Base-by-base conservation (phyloP, 78 protist genomes). In the Isochrysis galbana region DNA sequence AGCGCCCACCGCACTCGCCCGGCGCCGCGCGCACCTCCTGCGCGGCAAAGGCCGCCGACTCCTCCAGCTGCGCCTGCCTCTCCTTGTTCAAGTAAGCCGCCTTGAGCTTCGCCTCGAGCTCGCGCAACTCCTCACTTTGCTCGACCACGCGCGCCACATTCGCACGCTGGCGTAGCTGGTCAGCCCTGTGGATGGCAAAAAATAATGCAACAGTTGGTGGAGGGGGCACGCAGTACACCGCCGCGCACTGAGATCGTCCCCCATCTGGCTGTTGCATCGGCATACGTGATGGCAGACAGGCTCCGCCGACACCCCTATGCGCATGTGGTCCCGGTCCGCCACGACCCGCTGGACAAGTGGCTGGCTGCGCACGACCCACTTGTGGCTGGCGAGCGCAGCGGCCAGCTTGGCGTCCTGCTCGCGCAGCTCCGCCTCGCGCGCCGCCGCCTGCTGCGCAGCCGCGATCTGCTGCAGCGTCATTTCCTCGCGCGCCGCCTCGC, bases 31-130 rank as follows among this genome's bases (percentile, higher is more conserved):
- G n/a, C n/a, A n/a, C n/a, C n/a, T 21, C 39, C 93, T 26, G 2
- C 4, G 26, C 48, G 21, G 29, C 34, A n/a, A 82, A 19, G 26
- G 17, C 36, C 39, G 36, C 47, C 69, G 54, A 39, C 90, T 91
- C 93, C 36, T 39, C 36, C 42, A 91, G 46, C 90, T 91, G 93
- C 45, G 11, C 67, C 32, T 74, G 29, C 22, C 93, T 45, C 82
- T 91, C 93, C 67, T 82, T 54, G 90, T 82, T 91, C 90, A 91
- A 32, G 90, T 91, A 91, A 51, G 93, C 93, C 29, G 90, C 90
- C 48, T 69, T n/a, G 21, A 91, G 61, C 90, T 61, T 48, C 90
- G 42, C 88, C 90, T 91, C 93, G 36, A 91, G 93, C 47, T 80
- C 93, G 39, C 89, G 89, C 32, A 82, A 41, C 45, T 91, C 93